These are phyloP conservation scores for Talaromyces sp. DNA, from an alignment of 2,329 filamentous ascomycete genomes.

Conservation along the genomic window DNA sequence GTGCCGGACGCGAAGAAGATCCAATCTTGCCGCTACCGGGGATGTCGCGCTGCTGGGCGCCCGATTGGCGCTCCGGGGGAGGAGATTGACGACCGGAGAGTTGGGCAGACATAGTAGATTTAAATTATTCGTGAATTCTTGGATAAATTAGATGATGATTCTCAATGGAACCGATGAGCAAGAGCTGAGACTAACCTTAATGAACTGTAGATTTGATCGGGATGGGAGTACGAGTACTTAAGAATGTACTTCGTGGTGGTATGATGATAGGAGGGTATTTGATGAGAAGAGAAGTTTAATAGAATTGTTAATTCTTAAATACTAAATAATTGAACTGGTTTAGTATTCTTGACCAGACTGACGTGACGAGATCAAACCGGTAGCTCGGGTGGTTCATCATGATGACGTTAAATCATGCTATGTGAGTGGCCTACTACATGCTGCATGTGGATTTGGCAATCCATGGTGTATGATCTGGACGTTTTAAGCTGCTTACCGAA, in stretches of 20 bases:
- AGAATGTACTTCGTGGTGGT: too few species aligned
- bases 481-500: neutral
- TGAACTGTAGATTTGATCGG: too few species aligned
- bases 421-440: neutral
- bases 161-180: too few species aligned
- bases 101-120: constrained; percentile 59
- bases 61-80: constrained; percentile 68
- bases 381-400: constrained; percentile 28
- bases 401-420: constrained; percentile 28
- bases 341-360: constrained; percentile 2
- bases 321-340: neutral
- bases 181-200: too few species aligned
- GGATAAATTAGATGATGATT: too few species aligned
- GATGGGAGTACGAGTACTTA: too few species aligned
- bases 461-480: neutral
- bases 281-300: too few species aligned
- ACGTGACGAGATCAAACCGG: constrained; percentile 21
- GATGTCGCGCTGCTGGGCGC: constrained; percentile 63
- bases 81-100: constrained; percentile 76
- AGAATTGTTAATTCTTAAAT: neutral
- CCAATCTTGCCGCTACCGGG: constrained; percentile 61
- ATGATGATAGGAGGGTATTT: too few species aligned
- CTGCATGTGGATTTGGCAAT: neutral
- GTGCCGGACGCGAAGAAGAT: constrained; percentile 4
- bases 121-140: neutral